Percentiles rank a stretch among this genome's conserved stretches.
Evolutionary conservation across 768 basidiomycete species (phyloP).

Genomic region (Rhizopogon sp.): DNA sequence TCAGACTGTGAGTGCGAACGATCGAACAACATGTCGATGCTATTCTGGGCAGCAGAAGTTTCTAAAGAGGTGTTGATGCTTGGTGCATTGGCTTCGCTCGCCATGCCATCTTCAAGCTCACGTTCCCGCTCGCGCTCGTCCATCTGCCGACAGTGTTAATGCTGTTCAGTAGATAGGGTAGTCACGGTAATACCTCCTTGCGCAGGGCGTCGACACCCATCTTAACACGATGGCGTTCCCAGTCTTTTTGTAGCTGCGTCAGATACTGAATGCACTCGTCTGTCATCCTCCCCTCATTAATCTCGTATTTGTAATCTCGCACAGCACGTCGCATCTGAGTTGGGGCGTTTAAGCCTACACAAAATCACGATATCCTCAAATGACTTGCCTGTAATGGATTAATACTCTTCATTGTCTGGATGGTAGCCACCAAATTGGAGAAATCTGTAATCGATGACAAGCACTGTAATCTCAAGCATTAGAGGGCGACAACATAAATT

Average conservation of each 20-base stretch:
- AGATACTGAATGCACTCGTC: constrained; percentile 96
- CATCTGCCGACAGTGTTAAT: constrained; percentile 39
- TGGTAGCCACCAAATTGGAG: constrained; percentile 80
- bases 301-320: constrained; percentile 90
- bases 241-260: constrained; percentile 93
- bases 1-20: constrained; percentile 52
- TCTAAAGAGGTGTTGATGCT: constrained; percentile 30
- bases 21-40: constrained; percentile 81
- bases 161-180: background rate
- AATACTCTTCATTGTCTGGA: constrained; percentile 79
- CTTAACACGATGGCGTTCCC: constrained; percentile 89
- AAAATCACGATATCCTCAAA: background rate
- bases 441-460: constrained; percentile 87
- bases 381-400: constrained; percentile 82
- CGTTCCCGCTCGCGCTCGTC: constrained; percentile 64
- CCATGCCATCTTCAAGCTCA: constrained; percentile 38
- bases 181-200: constrained; percentile 56
- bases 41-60: constrained; percentile 38
- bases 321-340: constrained; percentile 87
- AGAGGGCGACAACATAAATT: background rate
- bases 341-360: background rate
- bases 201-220: constrained; percentile 80
- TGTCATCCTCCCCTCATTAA: constrained; percentile 87
- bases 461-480: constrained; percentile 42
- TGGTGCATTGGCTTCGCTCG: constrained; percentile 26